A percentile compares a stretch with the other conserved stretches of the same genome.
Conservation (phyloP, 768 basidiomycete species). For the Mycena maculata region DNA sequence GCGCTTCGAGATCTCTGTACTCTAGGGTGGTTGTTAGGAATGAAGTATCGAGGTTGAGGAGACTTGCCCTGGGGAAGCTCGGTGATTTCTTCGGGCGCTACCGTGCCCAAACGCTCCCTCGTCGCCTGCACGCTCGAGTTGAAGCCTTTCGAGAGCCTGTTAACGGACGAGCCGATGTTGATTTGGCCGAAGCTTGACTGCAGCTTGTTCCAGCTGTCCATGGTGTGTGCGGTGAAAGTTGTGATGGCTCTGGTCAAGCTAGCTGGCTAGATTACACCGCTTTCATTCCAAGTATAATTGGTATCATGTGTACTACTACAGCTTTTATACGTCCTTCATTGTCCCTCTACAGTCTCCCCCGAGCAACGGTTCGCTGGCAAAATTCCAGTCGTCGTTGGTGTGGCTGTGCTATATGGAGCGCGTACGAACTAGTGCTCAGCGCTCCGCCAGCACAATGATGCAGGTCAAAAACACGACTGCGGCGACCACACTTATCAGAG, state of each 20-base stretch:
- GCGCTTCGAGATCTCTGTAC: constrained; percentile 94
- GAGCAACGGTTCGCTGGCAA: no score
- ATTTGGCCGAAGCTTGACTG: constrained; percentile 70
- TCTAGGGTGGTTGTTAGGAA: constrained; percentile 60
- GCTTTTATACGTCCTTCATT: no score
- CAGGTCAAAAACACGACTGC: constrained; percentile 63
- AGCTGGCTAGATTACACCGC: constrained; percentile 11
- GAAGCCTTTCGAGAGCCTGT: constrained; percentile 82
- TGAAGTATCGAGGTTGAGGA: background rate
- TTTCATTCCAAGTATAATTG: background rate
- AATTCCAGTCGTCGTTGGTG: no score
- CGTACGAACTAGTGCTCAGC: background rate
- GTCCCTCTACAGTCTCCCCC: no score
- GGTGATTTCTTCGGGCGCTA: constrained; percentile 92
- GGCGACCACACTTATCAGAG: constrained; percentile 62
- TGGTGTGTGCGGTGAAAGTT: constrained; percentile 51
- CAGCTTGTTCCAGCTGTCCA: constrained; percentile 78
- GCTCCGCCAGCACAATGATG: constrained; percentile 58
- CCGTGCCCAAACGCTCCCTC: constrained; percentile 87
- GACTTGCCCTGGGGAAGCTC: constrained; percentile 87
- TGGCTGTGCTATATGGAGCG: background rate
- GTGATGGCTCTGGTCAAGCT: constrained; percentile 23
- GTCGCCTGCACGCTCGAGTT: constrained; percentile 88
- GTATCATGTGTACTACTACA: no score
- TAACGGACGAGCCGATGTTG: constrained; percentile 81